These are phyloP conservation scores for Sporothrix sp. DNA, from an alignment of 2,329 filamentous ascomycete species.

Conservation along the genomic window DNA sequence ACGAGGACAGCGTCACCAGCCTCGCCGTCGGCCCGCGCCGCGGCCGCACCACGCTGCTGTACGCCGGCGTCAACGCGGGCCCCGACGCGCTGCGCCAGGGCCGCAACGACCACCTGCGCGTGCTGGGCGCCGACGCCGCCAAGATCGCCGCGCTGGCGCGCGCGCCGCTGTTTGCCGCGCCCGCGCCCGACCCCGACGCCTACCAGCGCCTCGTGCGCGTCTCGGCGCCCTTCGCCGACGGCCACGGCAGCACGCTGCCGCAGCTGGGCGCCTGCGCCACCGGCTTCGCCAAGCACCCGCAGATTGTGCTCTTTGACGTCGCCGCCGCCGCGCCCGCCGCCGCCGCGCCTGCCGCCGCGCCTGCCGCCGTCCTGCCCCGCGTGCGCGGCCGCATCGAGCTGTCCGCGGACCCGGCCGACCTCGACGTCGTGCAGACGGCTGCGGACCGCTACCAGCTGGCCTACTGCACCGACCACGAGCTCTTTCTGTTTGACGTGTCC, in stretches of 20 bases:
- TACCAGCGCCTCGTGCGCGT: conserved; percentile 53
- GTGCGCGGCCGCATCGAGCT: conserved; percentile 41
- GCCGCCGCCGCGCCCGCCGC: conserved; percentile 20
- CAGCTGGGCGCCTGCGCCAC: conserved; percentile 72
- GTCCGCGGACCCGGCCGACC: conserved; percentile 51
- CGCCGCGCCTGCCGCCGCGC: not conserved
- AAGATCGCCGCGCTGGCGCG: conserved; percentile 44
- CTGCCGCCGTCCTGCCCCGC: conserved; percentile 30
- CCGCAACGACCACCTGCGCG: conserved; percentile 75
- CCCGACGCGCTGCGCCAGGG: conserved; percentile 60
- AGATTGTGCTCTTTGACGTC: conserved; percentile 73
- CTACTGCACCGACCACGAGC: conserved; percentile 67
- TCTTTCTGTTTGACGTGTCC: conserved; percentile 55
- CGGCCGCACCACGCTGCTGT: conserved; percentile 46
- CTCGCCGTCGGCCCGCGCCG: conserved; percentile 58
- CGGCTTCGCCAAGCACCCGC: conserved; percentile 59
- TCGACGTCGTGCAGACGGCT: conserved; percentile 57
- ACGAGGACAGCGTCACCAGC: conserved; percentile 84
- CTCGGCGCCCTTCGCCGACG: conserved; percentile 36
- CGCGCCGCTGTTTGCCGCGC: conserved; percentile 37
- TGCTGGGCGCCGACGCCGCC: conserved; percentile 51
- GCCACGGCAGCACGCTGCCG: conserved; percentile 29
- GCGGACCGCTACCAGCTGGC: conserved; percentile 59
- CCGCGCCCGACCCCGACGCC: conserved; percentile 38
- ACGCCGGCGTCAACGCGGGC: conserved; percentile 79